Percentiles rank a stretch among this genome's conserved stretches.
Evolutionary conservation across 306 rosid genomes (phyloP).

Genomic region (Rubus idaeus): DNA sequence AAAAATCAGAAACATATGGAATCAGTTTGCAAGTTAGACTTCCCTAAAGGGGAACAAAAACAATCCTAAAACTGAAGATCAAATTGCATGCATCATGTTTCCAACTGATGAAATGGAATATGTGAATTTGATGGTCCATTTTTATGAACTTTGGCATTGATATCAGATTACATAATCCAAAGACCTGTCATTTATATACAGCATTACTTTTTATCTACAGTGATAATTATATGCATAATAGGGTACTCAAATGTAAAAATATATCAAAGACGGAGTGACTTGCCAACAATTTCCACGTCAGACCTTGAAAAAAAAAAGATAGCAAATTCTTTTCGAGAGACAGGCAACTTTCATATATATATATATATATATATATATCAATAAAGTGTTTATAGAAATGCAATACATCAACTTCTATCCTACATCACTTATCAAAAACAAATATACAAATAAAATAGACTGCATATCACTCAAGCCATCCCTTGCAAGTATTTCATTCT

Average conservation of each 20-base stretch:
- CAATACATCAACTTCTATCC: background rate
- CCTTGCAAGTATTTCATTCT: background rate
- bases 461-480: background rate
- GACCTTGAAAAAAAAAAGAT: background rate
- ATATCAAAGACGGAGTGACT: background rate
- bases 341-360: background rate
- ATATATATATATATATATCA: background rate
- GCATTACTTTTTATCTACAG: background rate
- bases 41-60: background rate
- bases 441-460: background rate
- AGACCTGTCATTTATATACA: background rate
- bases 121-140: background rate
- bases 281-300: background rate
- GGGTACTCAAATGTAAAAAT: background rate
- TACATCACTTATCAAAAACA: background rate
- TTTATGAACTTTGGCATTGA: background rate
- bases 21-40: background rate
- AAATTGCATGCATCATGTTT: background rate
- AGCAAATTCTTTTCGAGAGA: background rate
- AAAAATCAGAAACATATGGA: conserved; percentile 16
- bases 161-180: background rate
- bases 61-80: background rate
- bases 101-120: no score
- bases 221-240: background rate
- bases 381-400: background rate